phyloP scores from a whole-genome alignment of 768 basidiomycete species.

The Kwoniella mangroviensis region DNA sequence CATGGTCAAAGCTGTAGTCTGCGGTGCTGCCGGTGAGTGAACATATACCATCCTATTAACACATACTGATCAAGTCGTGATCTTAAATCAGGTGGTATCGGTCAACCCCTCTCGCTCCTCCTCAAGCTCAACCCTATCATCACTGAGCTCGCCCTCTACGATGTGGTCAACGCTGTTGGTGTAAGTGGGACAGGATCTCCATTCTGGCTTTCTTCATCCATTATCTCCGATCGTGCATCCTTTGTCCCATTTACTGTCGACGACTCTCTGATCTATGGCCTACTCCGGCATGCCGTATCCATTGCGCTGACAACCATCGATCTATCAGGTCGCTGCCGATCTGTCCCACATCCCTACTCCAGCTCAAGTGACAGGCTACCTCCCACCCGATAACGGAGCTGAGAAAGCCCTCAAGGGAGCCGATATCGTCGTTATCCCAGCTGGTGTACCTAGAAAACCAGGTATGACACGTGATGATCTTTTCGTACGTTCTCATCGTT shows the following conservation, averaged over 20 bases:
- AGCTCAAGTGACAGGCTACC: conserved; percentile 68
- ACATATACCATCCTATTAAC: conserved; percentile 9
- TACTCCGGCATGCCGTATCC: not conserved
- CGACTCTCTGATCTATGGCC: not conserved
- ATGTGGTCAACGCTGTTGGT: conserved; percentile 93
- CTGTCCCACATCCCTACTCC: conserved; percentile 90
- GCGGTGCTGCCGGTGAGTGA: conserved; percentile 84
- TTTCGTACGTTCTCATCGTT: conserved; percentile 48
- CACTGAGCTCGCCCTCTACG: conserved; percentile 80
- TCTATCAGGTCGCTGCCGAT: conserved; percentile 77
- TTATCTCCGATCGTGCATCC: conserved; percentile 1
- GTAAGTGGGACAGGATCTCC: conserved; percentile 56
- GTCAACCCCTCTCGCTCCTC: conserved; percentile 91
- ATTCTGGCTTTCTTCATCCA: not conserved
- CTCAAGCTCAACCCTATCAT: conserved; percentile 92
- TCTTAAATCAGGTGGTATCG: conserved; percentile 71
- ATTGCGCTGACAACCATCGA: not conserved
- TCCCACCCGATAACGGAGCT: conserved; percentile 53
- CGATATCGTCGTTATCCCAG: conserved; percentile 94
- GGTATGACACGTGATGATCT: conserved; percentile 58
- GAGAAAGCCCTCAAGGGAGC: conserved; percentile 76
- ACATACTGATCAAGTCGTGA: not conserved
- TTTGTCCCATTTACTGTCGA: conserved; percentile 2
- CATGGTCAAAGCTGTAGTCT: conserved; percentile 87
- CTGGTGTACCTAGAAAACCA: conserved; percentile 98